phyloP scores from a whole-genome alignment of 1,284 basidiomycete genomes.

The Ceraceosorus bombacis region DNA sequence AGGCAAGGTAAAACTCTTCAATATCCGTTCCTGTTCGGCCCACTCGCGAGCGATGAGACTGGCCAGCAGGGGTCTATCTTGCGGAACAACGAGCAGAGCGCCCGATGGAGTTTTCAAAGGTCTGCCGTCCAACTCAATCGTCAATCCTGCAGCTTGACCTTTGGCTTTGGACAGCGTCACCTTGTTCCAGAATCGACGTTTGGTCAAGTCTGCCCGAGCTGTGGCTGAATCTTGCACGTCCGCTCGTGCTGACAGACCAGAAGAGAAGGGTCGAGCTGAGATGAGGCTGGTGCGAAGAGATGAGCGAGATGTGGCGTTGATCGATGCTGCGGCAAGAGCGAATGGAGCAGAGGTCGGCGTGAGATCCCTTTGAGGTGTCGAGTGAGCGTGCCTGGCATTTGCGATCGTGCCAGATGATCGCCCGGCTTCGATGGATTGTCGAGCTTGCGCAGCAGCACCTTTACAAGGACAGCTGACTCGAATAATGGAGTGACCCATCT shows the following conservation, averaged over 20 bases:
- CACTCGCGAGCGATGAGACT: conserved; percentile 86
- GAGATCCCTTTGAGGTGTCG: too few relatives aligned
- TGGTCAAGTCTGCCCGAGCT: conserved; percentile 7
- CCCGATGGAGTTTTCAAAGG: conserved; percentile 81
- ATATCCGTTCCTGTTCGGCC: conserved; percentile 77
- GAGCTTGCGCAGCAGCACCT: too few relatives aligned
- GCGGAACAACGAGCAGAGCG: conserved; percentile 64
- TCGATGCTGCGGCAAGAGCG: too few relatives aligned
- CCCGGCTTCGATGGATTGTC: too few relatives aligned
- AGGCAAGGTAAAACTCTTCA: conserved; percentile 85
- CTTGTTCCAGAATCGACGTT: conserved; percentile 11
- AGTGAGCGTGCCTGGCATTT: too few relatives aligned
- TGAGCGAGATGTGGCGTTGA: too few relatives aligned
- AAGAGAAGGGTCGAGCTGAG: too few relatives aligned
- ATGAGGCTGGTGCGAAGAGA: background rate
- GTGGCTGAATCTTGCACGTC: conserved; percentile 6
- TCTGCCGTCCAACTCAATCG: conserved; percentile 70
- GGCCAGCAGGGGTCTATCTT: conserved; percentile 65
- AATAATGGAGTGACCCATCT: too few relatives aligned
- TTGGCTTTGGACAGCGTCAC: conserved; percentile 6
- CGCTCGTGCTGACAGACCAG: too few relatives aligned
- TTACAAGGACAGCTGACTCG: too few relatives aligned
- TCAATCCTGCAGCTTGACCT: conserved; percentile 1
- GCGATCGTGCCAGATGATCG: too few relatives aligned
- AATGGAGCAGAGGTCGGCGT: too few relatives aligned